Conservation (phyloP, 805 yeast species). For the Candida insectorum region DNA sequence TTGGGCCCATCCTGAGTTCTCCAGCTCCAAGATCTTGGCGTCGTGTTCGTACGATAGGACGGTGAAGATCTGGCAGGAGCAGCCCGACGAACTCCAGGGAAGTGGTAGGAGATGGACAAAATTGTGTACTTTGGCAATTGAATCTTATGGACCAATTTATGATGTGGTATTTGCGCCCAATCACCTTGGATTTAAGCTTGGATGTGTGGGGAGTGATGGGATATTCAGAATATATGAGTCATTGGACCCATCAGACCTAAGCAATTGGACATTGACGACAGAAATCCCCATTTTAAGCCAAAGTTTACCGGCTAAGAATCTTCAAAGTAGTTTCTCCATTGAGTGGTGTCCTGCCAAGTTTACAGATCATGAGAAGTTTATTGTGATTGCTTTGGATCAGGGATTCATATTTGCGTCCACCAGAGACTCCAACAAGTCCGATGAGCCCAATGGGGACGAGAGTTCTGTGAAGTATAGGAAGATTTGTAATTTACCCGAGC, state of each 20-base stretch:
- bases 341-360: slow-evolving; percentile 91
- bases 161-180: slow-evolving; percentile 88
- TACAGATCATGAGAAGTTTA: slow-evolving; percentile 67
- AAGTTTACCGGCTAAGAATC: slow-evolving; percentile 69
- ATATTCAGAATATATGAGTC: slow-evolving; percentile 82
- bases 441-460: slow-evolving; percentile 9
- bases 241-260: slow-evolving; percentile 81
- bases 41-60: slow-evolving; percentile 89
- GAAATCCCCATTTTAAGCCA: slow-evolving; percentile 64
- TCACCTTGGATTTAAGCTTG: slow-evolving; percentile 76
- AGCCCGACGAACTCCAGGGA: slow-evolving; percentile 67
- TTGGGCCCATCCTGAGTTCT: slow-evolving; percentile 93
- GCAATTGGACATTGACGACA: slow-evolving; percentile 74
- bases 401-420: slow-evolving; percentile 63
- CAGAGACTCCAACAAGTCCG: slow-evolving; percentile 3
- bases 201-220: slow-evolving; percentile 89
- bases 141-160: slow-evolving; percentile 83
- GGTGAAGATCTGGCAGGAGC: slow-evolving; percentile 88
- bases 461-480: slow-evolving; percentile 32
- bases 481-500: slow-evolving; percentile 73
- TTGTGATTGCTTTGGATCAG: slow-evolving; percentile 82
- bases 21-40: slow-evolving; percentile 72
- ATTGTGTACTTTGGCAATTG: slow-evolving; percentile 69
- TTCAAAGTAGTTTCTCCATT: slow-evolving; percentile 81
- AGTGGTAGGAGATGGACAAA: slow-evolving; percentile 84